These are phyloP conservation scores for Stenocarpella maydis DNA, from an alignment of 2,329 filamentous ascomycete species.

Conservation along the genomic window DNA sequence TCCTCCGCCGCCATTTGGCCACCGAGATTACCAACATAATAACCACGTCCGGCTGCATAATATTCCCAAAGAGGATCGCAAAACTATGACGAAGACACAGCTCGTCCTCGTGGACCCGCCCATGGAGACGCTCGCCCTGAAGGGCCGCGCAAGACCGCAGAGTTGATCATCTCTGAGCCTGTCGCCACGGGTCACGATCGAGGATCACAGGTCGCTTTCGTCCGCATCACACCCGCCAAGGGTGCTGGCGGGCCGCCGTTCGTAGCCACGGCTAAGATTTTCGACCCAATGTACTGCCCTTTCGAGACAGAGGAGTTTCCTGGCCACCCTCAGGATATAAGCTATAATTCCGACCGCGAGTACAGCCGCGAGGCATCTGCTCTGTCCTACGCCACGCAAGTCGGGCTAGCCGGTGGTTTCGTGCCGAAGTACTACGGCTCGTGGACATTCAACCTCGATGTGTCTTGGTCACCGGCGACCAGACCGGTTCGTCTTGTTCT, in stretches of 20 bases:
- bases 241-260: not conserved
- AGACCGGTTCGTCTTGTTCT: not conserved
- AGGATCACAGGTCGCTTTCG: constrained; percentile 11
- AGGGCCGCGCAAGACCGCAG: not conserved
- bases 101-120: not conserved
- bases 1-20: constrained; percentile 1
- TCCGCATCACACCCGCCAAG: not conserved
- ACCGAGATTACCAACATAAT: not conserved
- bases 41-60: not conserved
- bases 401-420: not conserved
- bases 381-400: not conserved
- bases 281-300: constrained; percentile 5
- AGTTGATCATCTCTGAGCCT: not conserved
- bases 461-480: not conserved
- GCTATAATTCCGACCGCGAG: not conserved
- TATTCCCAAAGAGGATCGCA: not conserved
- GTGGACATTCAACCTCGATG: not conserved
- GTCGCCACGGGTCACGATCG: not conserved
- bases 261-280: not conserved
- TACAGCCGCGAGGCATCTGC: constrained; percentile 12
- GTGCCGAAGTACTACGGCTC: not conserved
- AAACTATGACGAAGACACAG: not conserved
- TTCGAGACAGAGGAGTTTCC: not conserved
- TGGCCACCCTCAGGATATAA: not conserved
- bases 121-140: not conserved